Percentiles rank a stretch among this genome's conserved stretches.
phyloP scores from a whole-genome alignment of 352 stramenopile genomes.

The Synura sp. region DNA sequence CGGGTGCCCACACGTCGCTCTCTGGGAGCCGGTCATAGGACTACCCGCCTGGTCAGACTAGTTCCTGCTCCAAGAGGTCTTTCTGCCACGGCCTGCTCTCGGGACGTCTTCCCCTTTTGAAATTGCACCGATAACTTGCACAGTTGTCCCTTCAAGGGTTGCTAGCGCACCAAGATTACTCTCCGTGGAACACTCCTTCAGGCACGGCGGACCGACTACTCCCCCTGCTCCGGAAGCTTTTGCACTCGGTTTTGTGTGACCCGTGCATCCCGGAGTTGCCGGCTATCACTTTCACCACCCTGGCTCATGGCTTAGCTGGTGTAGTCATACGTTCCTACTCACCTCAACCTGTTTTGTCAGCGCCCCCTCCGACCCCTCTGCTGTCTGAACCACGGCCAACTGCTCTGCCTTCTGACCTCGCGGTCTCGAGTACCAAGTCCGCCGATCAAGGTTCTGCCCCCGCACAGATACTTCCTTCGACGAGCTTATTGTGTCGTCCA shows the following conservation, averaged over 20 bases:
- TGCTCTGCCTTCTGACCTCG: background rate
- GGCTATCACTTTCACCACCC: background rate
- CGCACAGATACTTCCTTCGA: slow-evolving; percentile 4
- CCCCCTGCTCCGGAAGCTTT: slow-evolving; percentile 15
- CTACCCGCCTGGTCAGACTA: slow-evolving; percentile 3
- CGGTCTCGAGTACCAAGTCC: background rate
- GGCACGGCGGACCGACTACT: slow-evolving; percentile 8
- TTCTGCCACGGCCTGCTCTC: background rate
- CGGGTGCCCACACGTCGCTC: background rate
- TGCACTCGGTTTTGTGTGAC: slow-evolving; percentile 9
- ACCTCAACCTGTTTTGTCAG: background rate
- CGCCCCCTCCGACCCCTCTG: background rate
- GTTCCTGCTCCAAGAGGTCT: slow-evolving; percentile 13
- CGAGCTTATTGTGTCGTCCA: slow-evolving; percentile 12
- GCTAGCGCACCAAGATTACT: background rate
- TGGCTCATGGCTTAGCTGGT: slow-evolving; percentile 13
- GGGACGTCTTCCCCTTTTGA: background rate
- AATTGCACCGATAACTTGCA: slow-evolving; percentile 22
- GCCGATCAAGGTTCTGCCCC: background rate
- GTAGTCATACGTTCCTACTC: slow-evolving; percentile 8
- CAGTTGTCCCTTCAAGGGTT: background rate
- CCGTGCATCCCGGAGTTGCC: slow-evolving; percentile 22
- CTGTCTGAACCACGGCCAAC: background rate
- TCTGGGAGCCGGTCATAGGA: slow-evolving; percentile 7
- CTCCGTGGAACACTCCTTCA: slow-evolving; percentile 16